Evolutionary conservation across 768 basidiomycete genomes (phyloP), one percentile per base, ranked within the genome.

Genomic region (Phallus indusiatus): DNA sequence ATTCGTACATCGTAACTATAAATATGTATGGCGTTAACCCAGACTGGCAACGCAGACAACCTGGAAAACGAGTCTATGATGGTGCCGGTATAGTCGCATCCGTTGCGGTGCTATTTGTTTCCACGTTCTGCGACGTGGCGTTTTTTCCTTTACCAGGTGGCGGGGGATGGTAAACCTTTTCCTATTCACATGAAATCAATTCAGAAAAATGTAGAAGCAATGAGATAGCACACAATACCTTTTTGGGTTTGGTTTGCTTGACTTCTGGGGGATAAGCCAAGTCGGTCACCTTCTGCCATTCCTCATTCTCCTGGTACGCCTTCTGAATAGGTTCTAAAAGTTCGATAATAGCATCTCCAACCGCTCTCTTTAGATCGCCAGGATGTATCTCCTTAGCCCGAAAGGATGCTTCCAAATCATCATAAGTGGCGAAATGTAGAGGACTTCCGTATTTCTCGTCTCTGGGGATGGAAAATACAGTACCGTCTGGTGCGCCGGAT

Each of bases 251-350:
- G 2, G 42, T 53, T 21, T 54, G 54, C 61, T 83, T 84, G 63
- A 79, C 78, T 63, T 79, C 78, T 9, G 76, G 74, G 1, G 94
- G 93, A 74, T 97, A 99, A 11, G 93, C 96, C 20, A 86, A 72
- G 66, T 77, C 80, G 67, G 87, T 86, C 6, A 86, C 75, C 66
- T 75, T 75, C 70, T 88, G 82, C 84, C 91, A 97, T 68, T 91
- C 91, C 65, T 85, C 79, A 66, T 82, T 83, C 62, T 74, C 81
- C 64, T 85, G 79, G 67, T 91, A 97, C 54, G 82, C 79, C 62
- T 83, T 80, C 62, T 87, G 81, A 53, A 99, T 85, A 0, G 95
- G 94, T 18, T 81, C 83, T 58, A 98, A 72, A 47, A 99, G 73
- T 21, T 76, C 76, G 67, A 81, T 78, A 68, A 98, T 85, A 11